Base-by-base conservation (phyloP, 768 basidiomycete species). In the Tulasnella sp. region DNA sequence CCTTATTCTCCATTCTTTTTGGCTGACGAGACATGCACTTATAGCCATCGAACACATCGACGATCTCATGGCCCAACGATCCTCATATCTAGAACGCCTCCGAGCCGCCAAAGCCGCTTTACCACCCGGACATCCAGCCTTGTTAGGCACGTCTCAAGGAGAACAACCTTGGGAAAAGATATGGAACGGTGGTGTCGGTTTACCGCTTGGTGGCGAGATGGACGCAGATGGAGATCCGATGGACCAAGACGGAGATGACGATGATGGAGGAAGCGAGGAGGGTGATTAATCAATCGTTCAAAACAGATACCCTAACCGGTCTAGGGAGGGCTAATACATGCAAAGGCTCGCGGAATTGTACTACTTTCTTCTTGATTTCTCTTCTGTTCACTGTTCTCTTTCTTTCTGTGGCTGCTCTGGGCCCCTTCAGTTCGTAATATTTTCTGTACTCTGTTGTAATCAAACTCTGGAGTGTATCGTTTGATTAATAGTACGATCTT, bases 31-130 rank as follows among this genome's bases (percentile, higher is more conserved):
- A 20, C 61, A 46, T 57, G n/a, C 79, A 79, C 48, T 46, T 75
- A 3, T 80, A 97, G 95, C 95, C 23, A 95, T 97, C 83, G 95
- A 97, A 78, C 90, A 96, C 81, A 87, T 97, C 80, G 89, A 89
- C 42, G 87, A 87, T 0, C 87, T 96, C 37, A 85, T 93, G 18
- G 84, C 87, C 3, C 88, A 92, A 72, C 91, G 90, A 15, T 85
- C 88, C 18, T 83, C 83, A 3, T 87, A 95, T 67, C 83, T 89
- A 48, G 84, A 86, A 23, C 90, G 92, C 5, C 85, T 94, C 5
- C 85, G 90, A 9, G 86, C 85, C 20, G 92, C 93, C 32, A 88
- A 90, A 40, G 85, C 84, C 9, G 81, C 84, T 55, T 86, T 95
- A 2, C 88, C 90, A 0, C 87, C 85, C 5, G 87, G 88, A 3